These are phyloP conservation scores for Stenocarpella maydis DNA, from an alignment of 2,329 filamentous ascomycete genomes.

Conservation along the genomic window DNA sequence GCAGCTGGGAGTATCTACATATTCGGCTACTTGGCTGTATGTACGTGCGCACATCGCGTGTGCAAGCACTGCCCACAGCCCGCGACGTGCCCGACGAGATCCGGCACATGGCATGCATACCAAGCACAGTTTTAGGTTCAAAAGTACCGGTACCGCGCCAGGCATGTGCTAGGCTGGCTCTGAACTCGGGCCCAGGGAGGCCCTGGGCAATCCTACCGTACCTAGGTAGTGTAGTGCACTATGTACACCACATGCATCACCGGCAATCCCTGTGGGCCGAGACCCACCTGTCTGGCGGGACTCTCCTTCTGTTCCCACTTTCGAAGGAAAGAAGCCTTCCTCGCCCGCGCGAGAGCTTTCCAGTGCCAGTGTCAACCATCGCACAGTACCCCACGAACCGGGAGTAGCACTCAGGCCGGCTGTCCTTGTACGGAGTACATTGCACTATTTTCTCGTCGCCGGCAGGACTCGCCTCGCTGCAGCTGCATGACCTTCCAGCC, in stretches of 20 bases:
- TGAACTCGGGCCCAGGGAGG: neutral
- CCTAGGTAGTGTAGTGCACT: too few species aligned
- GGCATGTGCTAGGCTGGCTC: neutral
- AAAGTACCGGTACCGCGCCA: conserved; percentile 5
- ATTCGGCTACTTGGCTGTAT: too few species aligned
- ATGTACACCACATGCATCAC: too few species aligned
- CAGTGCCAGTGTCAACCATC: neutral
- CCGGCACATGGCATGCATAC: neutral
- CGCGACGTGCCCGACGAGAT: neutral
- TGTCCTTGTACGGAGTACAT: too few species aligned
- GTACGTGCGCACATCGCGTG: too few species aligned
- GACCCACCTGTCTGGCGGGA: conserved; percentile 16
- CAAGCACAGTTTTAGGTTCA: conserved; percentile 14
- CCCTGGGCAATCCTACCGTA: neutral
- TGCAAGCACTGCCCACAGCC: neutral
- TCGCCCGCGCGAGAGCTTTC: conserved; percentile 5
- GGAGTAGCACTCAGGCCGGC: too few species aligned
- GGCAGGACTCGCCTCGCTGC: too few species aligned
- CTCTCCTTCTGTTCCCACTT: conserved; percentile 10
- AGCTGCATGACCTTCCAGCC: too few species aligned
- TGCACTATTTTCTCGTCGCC: too few species aligned
- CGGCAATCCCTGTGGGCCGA: conserved; percentile 10
- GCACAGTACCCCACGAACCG: too few species aligned
- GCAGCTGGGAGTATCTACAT: too few species aligned
- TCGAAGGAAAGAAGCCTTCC: conserved; percentile 28